Percentiles rank a stretch among this genome's conserved stretches.
These are phyloP conservation scores for Picea mariana DNA, from an alignment of 83 land plant species.

Conservation along the genomic window DNA sequence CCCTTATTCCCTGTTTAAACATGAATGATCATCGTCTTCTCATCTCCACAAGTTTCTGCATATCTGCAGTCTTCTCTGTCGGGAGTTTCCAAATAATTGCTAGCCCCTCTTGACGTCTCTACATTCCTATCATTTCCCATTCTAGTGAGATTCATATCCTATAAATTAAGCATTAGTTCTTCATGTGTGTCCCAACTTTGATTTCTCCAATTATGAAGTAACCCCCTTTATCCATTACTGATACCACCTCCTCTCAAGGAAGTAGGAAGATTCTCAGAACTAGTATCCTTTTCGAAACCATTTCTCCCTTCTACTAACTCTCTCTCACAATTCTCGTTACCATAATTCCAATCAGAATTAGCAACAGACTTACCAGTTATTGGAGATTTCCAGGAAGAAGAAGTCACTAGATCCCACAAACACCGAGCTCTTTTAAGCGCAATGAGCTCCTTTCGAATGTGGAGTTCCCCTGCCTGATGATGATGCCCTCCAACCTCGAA, in stretches of 20 bases:
- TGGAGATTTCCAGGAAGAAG: slow-evolving; percentile 62
- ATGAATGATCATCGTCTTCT: too few species aligned
- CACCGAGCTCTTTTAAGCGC: slow-evolving; percentile 49
- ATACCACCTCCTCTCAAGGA: not conserved
- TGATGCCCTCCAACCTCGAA: slow-evolving; percentile 31
- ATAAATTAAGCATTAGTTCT: too few species aligned
- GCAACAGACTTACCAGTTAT: slow-evolving; percentile 9
- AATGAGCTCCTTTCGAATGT: slow-evolving; percentile 61
- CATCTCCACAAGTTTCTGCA: not conserved
- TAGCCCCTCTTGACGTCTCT: too few species aligned
- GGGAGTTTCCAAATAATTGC: too few species aligned
- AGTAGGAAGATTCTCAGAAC: not conserved
- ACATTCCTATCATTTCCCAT: too few species aligned
- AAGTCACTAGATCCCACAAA: slow-evolving; percentile 67
- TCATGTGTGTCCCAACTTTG: too few species aligned
- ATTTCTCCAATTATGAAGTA: slow-evolving; percentile 9
- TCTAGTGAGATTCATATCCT: too few species aligned
- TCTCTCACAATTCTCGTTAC: slow-evolving; percentile 19
- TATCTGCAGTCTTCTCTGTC: not conserved
- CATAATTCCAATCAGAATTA: not conserved
- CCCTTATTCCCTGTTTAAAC: not conserved
- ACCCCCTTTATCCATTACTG: not conserved
- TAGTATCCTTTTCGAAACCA: not conserved
- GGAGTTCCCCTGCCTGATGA: slow-evolving; percentile 34
- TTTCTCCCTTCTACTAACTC: slow-evolving; percentile 1